phyloP scores from a whole-genome alignment of 495 filamentous ascomycete species.

The Tuber microsphaerosporum region DNA sequence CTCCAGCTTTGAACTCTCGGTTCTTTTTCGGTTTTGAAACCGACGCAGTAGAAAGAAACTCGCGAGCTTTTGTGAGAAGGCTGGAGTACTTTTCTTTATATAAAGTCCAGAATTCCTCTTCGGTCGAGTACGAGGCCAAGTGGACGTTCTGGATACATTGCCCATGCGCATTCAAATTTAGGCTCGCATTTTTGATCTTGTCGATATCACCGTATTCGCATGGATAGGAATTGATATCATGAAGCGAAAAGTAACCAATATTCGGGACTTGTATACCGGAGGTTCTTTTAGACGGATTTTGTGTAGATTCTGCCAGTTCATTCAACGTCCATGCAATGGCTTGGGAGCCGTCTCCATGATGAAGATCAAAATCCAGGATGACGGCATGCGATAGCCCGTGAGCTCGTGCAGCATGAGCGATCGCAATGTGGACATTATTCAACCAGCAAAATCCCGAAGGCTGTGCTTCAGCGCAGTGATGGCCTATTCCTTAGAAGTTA shows the following conservation, averaged over 20 bases:
- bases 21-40: conserved; percentile 47
- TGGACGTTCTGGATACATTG: conserved; percentile 97
- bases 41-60: conserved; percentile 61
- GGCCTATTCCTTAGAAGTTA: conserved; percentile 54
- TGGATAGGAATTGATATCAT: conserved; percentile 96
- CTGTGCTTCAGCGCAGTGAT: conserved; percentile 80
- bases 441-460: conserved; percentile 98
- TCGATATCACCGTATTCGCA: conserved; percentile 84
- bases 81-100: conserved; percentile 70
- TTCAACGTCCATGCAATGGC: conserved; percentile 86
- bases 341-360: conserved; percentile 94
- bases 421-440: conserved; percentile 96
- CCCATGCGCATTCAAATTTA: conserved; percentile 86
- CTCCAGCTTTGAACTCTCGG: conserved; percentile 64
- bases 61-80: conserved; percentile 70
- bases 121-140: conserved; percentile 72
- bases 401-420: conserved; percentile 72
- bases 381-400: conserved; percentile 88
- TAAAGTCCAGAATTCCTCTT: conserved; percentile 77
- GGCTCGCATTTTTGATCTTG: conserved; percentile 81
- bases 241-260: conserved; percentile 90
- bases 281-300: conserved; percentile 67
- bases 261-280: conserved; percentile 44
- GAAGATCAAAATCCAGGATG: conserved; percentile 93
- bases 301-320: conserved; percentile 48